phyloP scores from a whole-genome alignment of 306 rosid species.

The Castanea sativa region DNA sequence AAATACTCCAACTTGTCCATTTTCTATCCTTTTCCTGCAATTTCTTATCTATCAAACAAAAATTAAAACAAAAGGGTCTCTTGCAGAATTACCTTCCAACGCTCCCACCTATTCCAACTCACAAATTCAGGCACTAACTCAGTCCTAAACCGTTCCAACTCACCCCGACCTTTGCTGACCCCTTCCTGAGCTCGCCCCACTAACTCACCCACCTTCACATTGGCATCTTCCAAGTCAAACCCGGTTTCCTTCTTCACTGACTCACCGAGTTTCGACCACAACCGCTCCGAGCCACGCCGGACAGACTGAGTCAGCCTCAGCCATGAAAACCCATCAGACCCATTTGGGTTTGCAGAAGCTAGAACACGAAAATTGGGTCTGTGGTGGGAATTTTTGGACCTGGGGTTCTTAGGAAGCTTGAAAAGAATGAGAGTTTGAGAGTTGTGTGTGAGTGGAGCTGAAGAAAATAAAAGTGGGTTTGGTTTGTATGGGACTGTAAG shows the following conservation, averaged over 20 bases:
- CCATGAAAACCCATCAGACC: constrained; percentile 58
- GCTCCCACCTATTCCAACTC: constrained; percentile 71
- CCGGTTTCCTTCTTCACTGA: constrained; percentile 73
- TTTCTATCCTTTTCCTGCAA: not conserved
- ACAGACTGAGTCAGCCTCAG: constrained; percentile 39
- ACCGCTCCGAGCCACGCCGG: constrained; percentile 60
- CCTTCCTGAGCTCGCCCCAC: constrained; percentile 37
- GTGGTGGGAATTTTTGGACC: constrained; percentile 28
- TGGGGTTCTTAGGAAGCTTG: constrained; percentile 28
- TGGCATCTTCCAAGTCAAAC: constrained; percentile 54
- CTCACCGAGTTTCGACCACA: constrained; percentile 64
- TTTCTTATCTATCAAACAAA: constrained; percentile 13
- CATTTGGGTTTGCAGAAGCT: constrained; percentile 50
- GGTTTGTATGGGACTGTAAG: constrained; percentile 31
- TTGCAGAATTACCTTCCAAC: constrained; percentile 69
- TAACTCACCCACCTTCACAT: constrained; percentile 43
- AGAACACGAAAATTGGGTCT: constrained; percentile 53
- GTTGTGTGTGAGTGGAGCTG: constrained; percentile 29
- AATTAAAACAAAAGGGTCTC: constrained; percentile 11
- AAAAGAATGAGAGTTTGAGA: constrained; percentile 35
- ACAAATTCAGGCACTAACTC: constrained; percentile 50
- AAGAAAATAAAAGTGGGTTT: constrained; percentile 50
- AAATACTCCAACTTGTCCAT: constrained; percentile 1
- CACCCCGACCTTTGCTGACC: constrained; percentile 29
- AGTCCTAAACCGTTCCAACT: constrained; percentile 52